phyloP scores from a whole-genome alignment of 1,139 yeast species.

The Scheffersomyces stambukii region DNA sequence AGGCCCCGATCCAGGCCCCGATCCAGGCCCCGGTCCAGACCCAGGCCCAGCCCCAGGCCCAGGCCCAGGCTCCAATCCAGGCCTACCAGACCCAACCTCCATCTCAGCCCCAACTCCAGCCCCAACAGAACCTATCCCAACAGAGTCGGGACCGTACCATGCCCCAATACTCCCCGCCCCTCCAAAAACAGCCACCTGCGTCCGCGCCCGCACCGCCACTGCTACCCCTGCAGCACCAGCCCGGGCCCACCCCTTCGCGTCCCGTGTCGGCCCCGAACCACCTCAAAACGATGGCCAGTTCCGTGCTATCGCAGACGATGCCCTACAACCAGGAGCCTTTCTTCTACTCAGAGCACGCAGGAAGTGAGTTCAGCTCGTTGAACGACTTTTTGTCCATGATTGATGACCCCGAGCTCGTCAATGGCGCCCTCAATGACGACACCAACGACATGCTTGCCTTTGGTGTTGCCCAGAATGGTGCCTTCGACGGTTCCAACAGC shows the following conservation, averaged over 20 bases:
- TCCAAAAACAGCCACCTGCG: conserved; percentile 7
- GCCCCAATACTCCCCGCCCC: conserved; percentile 6
- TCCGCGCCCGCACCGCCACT: conserved; percentile 3
- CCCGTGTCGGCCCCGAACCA: conserved; percentile 1
- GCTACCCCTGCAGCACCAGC: conserved; percentile 6
- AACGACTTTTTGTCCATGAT: conserved; percentile 88
- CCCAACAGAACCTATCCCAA: conserved; percentile 1
- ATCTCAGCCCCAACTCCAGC: conserved; percentile 2
- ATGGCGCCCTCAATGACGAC: conserved; percentile 43
- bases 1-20: conserved; percentile 1
- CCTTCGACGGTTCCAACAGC: conserved; percentile 6
- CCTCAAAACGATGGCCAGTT: conserved; percentile 17
- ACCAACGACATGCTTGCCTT: conserved; percentile 22
- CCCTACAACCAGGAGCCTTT: conserved; percentile 65
- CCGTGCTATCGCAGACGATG: conserved; percentile 41
- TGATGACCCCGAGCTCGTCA: conserved; percentile 72
- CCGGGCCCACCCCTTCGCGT: conserved; percentile 2
- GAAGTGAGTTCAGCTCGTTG: conserved; percentile 85
- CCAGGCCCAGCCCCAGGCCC: neutral
- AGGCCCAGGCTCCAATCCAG: neutral
- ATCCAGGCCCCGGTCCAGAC: neutral
- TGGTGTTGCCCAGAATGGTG: conserved; percentile 14
- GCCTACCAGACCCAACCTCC: neutral
- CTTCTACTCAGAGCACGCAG: conserved; percentile 88
- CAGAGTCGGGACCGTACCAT: conserved; percentile 5